Base-by-base conservation (phyloP, 2,329 filamentous ascomycete species). In the Botrytis hyacinthi region DNA sequence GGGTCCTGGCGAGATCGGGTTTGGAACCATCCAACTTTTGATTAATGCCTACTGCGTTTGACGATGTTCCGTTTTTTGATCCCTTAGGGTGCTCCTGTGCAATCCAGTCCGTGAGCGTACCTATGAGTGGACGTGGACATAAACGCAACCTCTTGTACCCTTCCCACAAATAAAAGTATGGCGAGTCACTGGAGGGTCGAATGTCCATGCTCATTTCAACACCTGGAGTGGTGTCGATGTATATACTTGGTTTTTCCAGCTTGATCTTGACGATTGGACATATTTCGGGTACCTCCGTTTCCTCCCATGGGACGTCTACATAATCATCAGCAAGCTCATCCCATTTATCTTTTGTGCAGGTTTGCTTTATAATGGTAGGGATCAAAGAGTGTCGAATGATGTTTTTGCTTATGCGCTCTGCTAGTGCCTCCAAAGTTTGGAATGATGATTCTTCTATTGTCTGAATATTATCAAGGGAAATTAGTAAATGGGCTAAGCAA, bases 351-450 rank as follows among this genome's bases (percentile, higher is more conserved):
- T 48, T 40, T 20, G 73, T 7, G 76, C 3, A 57, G 51, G 51
- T 46, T 20, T 54, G 51, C 71, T 73, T 61, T 40, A 69, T 22
- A 3, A 72, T 78, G 78, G 44, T 80, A 77, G 73, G 78, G 68
- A 77, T 76, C 61, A 78, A 79, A 75, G 88, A 83, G 44, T 85
- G 83, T 37, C 79, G 78, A n/a, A 86, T 82, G 59, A 90, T 83
- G 12, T 80, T 81, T 8, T 82, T 81, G 70, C 82, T 87, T 70
- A 86, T 82, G 77, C 86, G 83, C 0, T 83, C 82, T 3, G 86
- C 88, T 40, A 92, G 82, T 0, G 89, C 88, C 79, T 92, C 90
- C 1, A 92, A 85, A 0, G 90, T 92, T 79, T 90, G 87, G 76
- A 88, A 91, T 0, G 85, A 84, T 0, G 89, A 90, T 37, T 84